A percentile compares a stretch with the other conserved stretches of the same genome.
phyloP scores from a whole-genome alignment of 179 eudicot genomes.

The Silene vulgaris region DNA sequence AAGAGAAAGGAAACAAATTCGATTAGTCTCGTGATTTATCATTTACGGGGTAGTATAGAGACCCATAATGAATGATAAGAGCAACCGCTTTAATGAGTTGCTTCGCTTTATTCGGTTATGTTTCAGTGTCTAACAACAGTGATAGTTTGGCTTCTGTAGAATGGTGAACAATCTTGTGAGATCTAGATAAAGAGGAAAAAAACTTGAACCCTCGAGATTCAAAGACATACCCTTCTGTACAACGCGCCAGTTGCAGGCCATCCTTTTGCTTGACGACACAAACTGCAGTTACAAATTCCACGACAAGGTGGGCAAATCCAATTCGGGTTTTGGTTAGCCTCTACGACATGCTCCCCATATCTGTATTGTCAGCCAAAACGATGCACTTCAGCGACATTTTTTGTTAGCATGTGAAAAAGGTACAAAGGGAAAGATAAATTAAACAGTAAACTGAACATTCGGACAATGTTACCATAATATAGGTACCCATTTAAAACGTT shows the following conservation, averaged over 20 bases:
- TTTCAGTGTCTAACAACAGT: background rate
- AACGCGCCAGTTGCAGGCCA: constrained; percentile 76
- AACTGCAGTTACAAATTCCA: constrained; percentile 95
- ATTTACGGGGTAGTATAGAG: background rate
- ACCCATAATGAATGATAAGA: background rate
- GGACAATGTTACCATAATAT: background rate
- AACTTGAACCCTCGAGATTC: background rate
- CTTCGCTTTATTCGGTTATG: background rate
- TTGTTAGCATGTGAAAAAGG: background rate
- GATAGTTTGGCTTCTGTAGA: background rate
- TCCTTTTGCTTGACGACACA: constrained; percentile 87
- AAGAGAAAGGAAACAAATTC: background rate
- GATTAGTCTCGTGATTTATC: background rate
- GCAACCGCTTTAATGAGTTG: background rate
- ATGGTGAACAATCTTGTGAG: background rate
- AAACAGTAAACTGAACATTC: background rate
- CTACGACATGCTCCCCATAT: constrained; percentile 85
- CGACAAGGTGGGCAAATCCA: constrained; percentile 94
- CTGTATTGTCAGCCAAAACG: constrained; percentile 32
- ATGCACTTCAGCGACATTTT: background rate
- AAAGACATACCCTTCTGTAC: constrained; percentile 47
- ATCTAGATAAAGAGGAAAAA: background rate
- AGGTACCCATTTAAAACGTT: background rate
- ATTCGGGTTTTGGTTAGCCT: constrained; percentile 71
- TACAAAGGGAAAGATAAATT: background rate